These are phyloP conservation scores for Mycoemilia scoparia DNA, from an alignment of 192 early-diverging fungal species.

Conservation along the genomic window DNA sequence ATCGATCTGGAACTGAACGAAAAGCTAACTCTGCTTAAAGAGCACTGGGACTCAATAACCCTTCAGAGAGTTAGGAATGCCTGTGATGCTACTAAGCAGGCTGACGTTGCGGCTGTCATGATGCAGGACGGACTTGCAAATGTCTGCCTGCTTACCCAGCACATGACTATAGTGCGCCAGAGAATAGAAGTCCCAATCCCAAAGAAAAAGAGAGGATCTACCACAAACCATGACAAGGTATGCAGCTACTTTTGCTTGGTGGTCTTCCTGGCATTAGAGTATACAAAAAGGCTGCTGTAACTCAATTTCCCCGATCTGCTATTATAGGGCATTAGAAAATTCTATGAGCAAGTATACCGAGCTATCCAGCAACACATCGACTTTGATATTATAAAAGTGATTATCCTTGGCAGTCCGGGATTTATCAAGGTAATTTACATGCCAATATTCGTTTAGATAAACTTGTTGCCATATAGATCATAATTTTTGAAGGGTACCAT, in stretches of 20 bases:
- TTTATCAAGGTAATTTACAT: no score
- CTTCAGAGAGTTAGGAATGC: constrained; percentile 75
- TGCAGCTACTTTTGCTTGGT: no score
- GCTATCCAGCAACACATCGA: constrained; percentile 74
- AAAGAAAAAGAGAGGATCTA: constrained; percentile 80
- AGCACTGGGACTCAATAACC: constrained; percentile 85
- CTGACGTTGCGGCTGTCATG: constrained; percentile 84
- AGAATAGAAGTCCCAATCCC: constrained; percentile 81
- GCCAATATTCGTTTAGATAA: no score
- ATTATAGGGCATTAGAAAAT: constrained; percentile 55
- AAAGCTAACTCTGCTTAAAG: constrained; percentile 72
- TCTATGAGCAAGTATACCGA: constrained; percentile 84
- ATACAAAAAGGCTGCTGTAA: not conserved
- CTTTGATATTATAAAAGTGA: constrained; percentile 86
- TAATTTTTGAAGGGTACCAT: no score
- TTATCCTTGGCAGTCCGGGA: constrained; percentile 90
- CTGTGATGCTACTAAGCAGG: constrained; percentile 73
- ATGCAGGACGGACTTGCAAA: constrained; percentile 82
- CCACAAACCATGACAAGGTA: constrained; percentile 86
- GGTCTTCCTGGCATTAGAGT: not conserved
- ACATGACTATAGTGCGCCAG: constrained; percentile 90
- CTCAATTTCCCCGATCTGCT: no score
- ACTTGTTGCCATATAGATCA: no score
- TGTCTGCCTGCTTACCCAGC: constrained; percentile 78
- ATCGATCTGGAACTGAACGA: constrained; percentile 82